Percentiles rank a stretch among this genome's conserved stretches.
These are phyloP conservation scores for Dendrothele bispora DNA, from an alignment of 768 basidiomycete genomes.

Conservation along the genomic window DNA sequence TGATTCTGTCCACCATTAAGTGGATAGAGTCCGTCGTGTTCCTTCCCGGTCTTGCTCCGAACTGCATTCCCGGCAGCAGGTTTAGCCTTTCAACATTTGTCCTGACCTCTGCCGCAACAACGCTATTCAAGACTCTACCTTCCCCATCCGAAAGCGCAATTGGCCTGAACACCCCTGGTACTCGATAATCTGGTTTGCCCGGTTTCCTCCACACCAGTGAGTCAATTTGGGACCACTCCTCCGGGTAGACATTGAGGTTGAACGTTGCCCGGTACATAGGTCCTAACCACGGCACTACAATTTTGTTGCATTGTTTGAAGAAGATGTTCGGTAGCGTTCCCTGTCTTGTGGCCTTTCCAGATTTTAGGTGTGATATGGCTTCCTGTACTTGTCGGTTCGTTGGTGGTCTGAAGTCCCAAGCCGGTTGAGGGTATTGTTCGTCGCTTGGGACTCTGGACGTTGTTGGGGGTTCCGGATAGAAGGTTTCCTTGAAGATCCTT, in stretches of 20 bases:
- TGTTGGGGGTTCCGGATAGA: no score
- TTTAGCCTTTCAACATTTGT: slow-evolving; percentile 13
- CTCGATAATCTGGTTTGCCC: slow-evolving; percentile 21
- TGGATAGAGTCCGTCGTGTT: slow-evolving; percentile 29
- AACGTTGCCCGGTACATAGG: slow-evolving; percentile 10
- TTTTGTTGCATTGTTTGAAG: slow-evolving; percentile 24
- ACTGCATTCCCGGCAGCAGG: slow-evolving; percentile 26
- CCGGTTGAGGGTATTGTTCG: slow-evolving; percentile 12
- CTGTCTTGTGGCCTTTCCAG: slow-evolving; percentile 3
- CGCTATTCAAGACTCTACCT: background rate
- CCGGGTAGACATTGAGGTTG: slow-evolving; percentile 20
- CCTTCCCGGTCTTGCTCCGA: slow-evolving; percentile 28
- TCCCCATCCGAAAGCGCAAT: slow-evolving; percentile 20
- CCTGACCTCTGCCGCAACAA: background rate
- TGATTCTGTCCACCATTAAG: slow-evolving; percentile 17
- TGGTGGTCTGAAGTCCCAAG: background rate
- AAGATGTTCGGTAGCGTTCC: slow-evolving; percentile 13
- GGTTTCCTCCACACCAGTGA: slow-evolving; percentile 25
- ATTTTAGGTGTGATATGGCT: background rate
- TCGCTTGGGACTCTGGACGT: background rate
- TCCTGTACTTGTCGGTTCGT: slow-evolving; percentile 16
- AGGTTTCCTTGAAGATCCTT: no score
- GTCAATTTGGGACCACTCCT: slow-evolving; percentile 16
- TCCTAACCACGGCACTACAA: slow-evolving; percentile 20
- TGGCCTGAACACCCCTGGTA: slow-evolving; percentile 22